Base-by-base conservation (phyloP, 2,329 filamentous ascomycete genomes). In the Penicillium janthinellum region DNA sequence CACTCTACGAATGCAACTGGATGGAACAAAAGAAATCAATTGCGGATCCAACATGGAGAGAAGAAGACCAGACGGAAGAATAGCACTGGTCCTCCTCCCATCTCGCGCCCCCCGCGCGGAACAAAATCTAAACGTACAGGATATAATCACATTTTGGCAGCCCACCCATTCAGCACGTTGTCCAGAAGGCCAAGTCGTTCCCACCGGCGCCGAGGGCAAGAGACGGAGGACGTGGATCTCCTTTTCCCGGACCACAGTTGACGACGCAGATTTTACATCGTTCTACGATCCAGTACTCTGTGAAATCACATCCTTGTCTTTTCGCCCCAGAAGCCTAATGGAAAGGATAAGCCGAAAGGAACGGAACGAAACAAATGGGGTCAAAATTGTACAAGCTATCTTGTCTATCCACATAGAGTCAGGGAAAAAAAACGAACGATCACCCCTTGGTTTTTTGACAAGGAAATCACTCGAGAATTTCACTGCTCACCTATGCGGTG, bases 361-460 rank as follows among this genome's bases (percentile, higher is more conserved):
- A 71, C 64, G 75, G 69, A 73, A 71, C 65, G 74, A 75, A 76
- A 73, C 67, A 74, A 39, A 72, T 75, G 72, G 75, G 68, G 70
- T 77, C 73, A 76, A 69, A 76, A 77, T 77, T 77, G 75, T 77
- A 77, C 75, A 77, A 75, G 72, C 75, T 77, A 77, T 73, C 73
- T 77, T 74, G 73, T 77, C 73, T 77, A 76, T 75, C 75, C 72
- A 77, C 71, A 76, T 72, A 73, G 70, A 73, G 71, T 74, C 71
- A 75, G 71, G 70, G 72, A 74, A 73, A 73, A 64, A 71, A 31
- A 63, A 72, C n/a, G 71, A 74, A 71, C 69, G 66, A 73, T 71
- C 73, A 73, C 67, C 65, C 47, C 39, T 25, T 52, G 20, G 17
- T 39, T 50, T 69, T 67, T 41, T 39, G 42, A 57, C 38, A 44